phyloP scores from a whole-genome alignment of 495 filamentous ascomycete species.

The Sporormia fimetaria region DNA sequence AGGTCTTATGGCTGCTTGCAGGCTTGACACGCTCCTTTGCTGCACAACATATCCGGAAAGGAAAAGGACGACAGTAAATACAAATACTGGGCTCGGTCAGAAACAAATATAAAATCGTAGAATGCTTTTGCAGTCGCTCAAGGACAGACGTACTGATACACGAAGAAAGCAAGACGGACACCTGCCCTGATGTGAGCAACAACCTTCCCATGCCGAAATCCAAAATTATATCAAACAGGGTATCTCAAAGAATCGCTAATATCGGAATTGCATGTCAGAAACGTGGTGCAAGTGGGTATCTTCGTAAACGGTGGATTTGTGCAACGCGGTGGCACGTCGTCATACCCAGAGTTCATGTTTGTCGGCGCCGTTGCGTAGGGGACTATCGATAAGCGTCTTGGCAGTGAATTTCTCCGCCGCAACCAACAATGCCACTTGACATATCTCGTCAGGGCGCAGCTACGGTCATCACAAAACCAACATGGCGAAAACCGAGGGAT shows the following conservation, averaged over 20 bases:
- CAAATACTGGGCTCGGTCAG: slow-evolving; percentile 30
- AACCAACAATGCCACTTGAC: neutral
- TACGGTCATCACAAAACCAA: neutral
- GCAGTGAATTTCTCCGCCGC: neutral
- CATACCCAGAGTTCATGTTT: neutral
- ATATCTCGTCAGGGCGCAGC: neutral
- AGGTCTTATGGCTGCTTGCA: slow-evolving; percentile 49
- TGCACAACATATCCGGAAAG: slow-evolving; percentile 61
- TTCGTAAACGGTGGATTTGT: slow-evolving; percentile 8
- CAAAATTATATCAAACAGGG: neutral
- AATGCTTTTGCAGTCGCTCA: neutral
- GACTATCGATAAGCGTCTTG: slow-evolving; percentile 17
- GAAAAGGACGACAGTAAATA: slow-evolving; percentile 56
- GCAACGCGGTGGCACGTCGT: slow-evolving; percentile 3
- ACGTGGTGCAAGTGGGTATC: slow-evolving; percentile 13
- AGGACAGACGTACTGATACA: slow-evolving; percentile 25
- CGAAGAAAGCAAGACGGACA: slow-evolving; percentile 33
- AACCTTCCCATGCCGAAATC: slow-evolving; percentile 17
- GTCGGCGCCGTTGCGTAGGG: neutral
- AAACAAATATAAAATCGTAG: neutral
- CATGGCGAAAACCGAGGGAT: slow-evolving; percentile 4
- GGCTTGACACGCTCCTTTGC: slow-evolving; percentile 52
- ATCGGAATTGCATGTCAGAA: slow-evolving; percentile 21
- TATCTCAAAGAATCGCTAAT: slow-evolving; percentile 4
- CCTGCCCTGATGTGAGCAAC: slow-evolving; percentile 35